phyloP scores from a whole-genome alignment of 2,329 filamentous ascomycete genomes.

The Aspergillus sp. region DNA sequence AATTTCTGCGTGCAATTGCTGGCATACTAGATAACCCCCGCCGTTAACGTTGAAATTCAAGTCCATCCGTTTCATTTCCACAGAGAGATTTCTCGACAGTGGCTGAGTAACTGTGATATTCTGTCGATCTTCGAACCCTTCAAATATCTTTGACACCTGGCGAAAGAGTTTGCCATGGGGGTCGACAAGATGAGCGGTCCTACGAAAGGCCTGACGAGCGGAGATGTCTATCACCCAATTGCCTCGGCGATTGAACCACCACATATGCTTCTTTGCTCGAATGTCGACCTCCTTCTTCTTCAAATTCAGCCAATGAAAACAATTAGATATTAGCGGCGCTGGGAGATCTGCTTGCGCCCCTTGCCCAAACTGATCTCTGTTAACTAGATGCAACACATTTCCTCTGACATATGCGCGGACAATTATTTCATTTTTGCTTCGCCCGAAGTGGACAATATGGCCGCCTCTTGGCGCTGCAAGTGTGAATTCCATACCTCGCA shows the following conservation, averaged over 20 bases:
- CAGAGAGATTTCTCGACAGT: slow-evolving; percentile 26
- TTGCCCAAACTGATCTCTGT: slow-evolving; percentile 22
- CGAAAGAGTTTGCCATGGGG: slow-evolving; percentile 45
- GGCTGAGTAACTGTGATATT: slow-evolving; percentile 52
- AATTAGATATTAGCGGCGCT: slow-evolving; percentile 48
- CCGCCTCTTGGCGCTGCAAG: neutral
- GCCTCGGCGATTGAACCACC: slow-evolving; percentile 31
- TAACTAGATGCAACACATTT: slow-evolving; percentile 34
- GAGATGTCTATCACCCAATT: slow-evolving; percentile 44
- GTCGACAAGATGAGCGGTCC: slow-evolving; percentile 46
- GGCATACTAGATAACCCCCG: slow-evolving; percentile 45
- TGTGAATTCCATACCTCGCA: neutral
- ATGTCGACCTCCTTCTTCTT: slow-evolving; percentile 51
- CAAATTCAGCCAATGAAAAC: slow-evolving; percentile 51
- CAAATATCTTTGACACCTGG: slow-evolving; percentile 47
- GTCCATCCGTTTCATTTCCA: slow-evolving; percentile 55
- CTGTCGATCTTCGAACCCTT: slow-evolving; percentile 47
- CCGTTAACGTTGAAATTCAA: slow-evolving; percentile 54
- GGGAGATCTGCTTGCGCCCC: slow-evolving; percentile 51
- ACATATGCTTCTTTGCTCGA: slow-evolving; percentile 44
- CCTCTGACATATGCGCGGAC: slow-evolving; percentile 38
- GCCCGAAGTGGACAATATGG: neutral
- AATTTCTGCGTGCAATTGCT: slow-evolving; percentile 52
- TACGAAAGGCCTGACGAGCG: slow-evolving; percentile 24
- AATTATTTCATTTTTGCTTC: slow-evolving; percentile 36